Evolutionary conservation across 208 protist genomes (phyloP), one percentile per base, ranked within the genome.

Genomic region (Trypanosoma grayi): DNA sequence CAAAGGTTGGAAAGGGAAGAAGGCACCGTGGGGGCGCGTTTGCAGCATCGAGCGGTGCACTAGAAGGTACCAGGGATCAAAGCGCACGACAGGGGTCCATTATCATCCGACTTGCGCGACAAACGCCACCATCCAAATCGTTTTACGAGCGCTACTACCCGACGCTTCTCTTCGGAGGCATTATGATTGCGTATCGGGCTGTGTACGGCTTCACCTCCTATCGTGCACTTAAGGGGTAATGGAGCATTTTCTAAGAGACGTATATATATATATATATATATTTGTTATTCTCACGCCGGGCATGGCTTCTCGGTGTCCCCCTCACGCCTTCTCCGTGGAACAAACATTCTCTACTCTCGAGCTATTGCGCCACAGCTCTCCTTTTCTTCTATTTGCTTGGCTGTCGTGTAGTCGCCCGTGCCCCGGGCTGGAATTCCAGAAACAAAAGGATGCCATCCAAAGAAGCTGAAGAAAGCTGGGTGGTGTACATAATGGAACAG

Each of bases 401-500:
- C n/a, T n/a, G n/a, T n/a, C n/a, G n/a, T n/a, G n/a, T n/a, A n/a
- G n/a, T n/a, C n/a, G n/a, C n/a, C n/a, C n/a, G n/a, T n/a, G n/a
- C n/a, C n/a, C n/a, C n/a, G n/a, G n/a, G n/a, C n/a, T n/a, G n/a
- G n/a, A n/a, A n/a, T n/a, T n/a, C n/a, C n/a, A 55, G 7, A 47
- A 69, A 57, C 22, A 52, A 47, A 60, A 57, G 14, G 44, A 60
- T 50, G 53, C 10, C 55, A 18, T 16, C 30, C 5, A 30, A 30
- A 22, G 28, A 3, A 33, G 24, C 24, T 27, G 55, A 62, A 5
- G 25, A 41, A 39, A 50, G 34, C 20, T 71, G 47, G 40, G 24
- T 27, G 50, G 22, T 57, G 3, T 41, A 39, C 7, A 30, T 83
- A 1, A 56, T 77, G 44, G 80, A 90, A 47, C 63, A 90, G 46